A percentile compares a stretch with the other conserved stretches of the same genome.
These are phyloP conservation scores for Coemansia sp. DNA, from an alignment of 192 early-diverging fungal species.

Conservation along the genomic window DNA sequence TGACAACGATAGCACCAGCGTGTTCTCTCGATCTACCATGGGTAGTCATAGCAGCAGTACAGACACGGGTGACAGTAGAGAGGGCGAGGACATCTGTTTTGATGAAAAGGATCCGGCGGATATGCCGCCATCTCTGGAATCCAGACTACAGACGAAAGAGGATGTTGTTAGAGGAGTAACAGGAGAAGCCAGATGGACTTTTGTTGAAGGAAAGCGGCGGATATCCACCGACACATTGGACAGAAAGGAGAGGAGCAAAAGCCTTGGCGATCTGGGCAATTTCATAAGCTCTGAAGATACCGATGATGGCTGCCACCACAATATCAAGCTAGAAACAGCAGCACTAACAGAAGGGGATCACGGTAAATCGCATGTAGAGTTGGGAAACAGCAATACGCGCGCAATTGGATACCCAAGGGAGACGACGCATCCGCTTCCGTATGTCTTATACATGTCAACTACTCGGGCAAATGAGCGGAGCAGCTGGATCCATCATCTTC, in stretches of 20 bases:
- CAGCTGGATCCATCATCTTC: constrained; percentile 39
- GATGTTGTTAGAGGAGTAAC: neutral
- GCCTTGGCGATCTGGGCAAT: constrained; percentile 17
- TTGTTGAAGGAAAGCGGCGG: neutral
- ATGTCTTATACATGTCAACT: constrained; percentile 31
- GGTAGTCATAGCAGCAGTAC: neutral
- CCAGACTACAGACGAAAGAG: neutral
- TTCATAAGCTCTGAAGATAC: neutral
- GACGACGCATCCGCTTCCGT: neutral
- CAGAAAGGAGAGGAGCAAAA: constrained; percentile 7
- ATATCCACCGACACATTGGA: neutral
- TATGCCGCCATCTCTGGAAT: neutral
- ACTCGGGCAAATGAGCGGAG: constrained; percentile 40
- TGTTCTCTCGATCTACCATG: neutral
- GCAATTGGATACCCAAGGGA: neutral
- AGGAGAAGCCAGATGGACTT: neutral
- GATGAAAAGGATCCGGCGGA: neutral
- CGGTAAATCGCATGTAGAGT: neutral
- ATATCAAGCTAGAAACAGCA: neutral
- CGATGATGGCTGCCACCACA: constrained; percentile 5
- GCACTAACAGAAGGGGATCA: neutral
- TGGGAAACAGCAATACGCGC: neutral
- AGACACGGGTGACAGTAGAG: neutral
- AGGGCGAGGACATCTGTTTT: neutral
- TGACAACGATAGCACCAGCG: neutral